These are phyloP conservation scores for Fraxinus quadrangulata DNA, from an alignment of 257 asterid genomes.

Conservation along the genomic window DNA sequence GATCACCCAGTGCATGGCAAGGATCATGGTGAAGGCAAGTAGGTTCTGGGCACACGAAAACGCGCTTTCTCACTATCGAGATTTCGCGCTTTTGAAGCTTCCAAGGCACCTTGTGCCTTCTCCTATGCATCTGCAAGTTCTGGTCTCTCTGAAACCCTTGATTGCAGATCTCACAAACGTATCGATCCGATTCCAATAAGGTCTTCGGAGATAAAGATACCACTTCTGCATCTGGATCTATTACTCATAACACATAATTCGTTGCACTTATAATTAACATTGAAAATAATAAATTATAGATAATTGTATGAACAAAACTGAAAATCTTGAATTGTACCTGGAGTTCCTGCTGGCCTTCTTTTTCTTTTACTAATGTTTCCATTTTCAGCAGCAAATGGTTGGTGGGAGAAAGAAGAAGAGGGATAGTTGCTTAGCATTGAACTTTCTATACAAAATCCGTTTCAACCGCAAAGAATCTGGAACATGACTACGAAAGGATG, in stretches of 20 bases:
- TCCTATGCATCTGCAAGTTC: slow-evolving; percentile 88
- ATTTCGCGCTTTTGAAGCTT: slow-evolving; percentile 76
- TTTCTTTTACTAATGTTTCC: slow-evolving; percentile 43
- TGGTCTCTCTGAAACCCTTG: slow-evolving; percentile 96
- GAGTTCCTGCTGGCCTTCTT: slow-evolving; percentile 65
- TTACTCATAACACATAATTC: slow-evolving; percentile 28
- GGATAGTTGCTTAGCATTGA: slow-evolving; percentile 46
- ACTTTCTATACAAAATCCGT: no score
- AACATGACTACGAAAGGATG: slow-evolving; percentile 13
- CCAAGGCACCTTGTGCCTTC: slow-evolving; percentile 94
- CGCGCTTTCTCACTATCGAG: slow-evolving; percentile 41
- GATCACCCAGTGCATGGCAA: slow-evolving; percentile 57
- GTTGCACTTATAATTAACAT: background rate
- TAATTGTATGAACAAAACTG: background rate
- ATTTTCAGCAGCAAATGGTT: slow-evolving; percentile 43
- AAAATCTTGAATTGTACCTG: slow-evolving; percentile 30
- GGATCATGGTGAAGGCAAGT: slow-evolving; percentile 57
- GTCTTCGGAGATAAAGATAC: slow-evolving; percentile 83
- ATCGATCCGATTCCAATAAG: slow-evolving; percentile 79
- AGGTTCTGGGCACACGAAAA: slow-evolving; percentile 58
- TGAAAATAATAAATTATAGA: background rate
- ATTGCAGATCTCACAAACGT: slow-evolving; percentile 95
- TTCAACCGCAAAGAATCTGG: no score
- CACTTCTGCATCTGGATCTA: slow-evolving; percentile 97
- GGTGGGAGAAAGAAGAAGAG: slow-evolving; percentile 43